Conservation (phyloP, 1,284 basidiomycete species). For the Trichosporon inkin region DNA sequence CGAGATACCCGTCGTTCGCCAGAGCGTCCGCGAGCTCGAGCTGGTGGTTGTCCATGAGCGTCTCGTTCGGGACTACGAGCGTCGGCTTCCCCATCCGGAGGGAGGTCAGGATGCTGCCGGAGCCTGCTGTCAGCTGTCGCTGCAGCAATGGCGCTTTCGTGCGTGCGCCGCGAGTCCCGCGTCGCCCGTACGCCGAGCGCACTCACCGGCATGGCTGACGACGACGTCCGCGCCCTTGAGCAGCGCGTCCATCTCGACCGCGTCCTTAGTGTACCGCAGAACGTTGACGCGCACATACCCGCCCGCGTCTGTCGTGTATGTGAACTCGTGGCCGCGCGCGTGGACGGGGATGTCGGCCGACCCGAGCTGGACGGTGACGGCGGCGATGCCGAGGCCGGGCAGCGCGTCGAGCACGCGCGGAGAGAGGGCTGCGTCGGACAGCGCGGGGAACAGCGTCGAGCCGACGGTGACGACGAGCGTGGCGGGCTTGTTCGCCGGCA, state of each 20-base stretch:
- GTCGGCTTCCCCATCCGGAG: conserved; percentile 66
- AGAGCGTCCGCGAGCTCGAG: conserved; percentile 76
- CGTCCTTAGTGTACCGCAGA: conserved; percentile 67
- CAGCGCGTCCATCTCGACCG: conserved; percentile 56
- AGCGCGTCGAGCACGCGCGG: conserved; percentile 59
- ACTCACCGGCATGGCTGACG: conserved; percentile 86
- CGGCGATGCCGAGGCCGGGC: conserved; percentile 56
- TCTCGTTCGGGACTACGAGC: conserved; percentile 83
- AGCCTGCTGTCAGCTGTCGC: conserved; percentile 59
- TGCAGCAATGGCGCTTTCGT: too few relatives aligned
- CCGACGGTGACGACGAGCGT: conserved; percentile 77
- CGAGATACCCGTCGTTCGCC: conserved; percentile 60
- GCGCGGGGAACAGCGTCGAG: conserved; percentile 74
- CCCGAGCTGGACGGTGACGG: conserved; percentile 71
- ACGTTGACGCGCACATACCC: conserved; percentile 60
- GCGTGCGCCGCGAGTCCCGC: too few relatives aligned
- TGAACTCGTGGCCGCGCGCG: conserved; percentile 17
- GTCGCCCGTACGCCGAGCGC: too few relatives aligned
- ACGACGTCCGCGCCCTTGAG: conserved; percentile 68
- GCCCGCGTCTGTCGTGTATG: conserved; percentile 42
- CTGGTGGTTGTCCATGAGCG: conserved; percentile 90
- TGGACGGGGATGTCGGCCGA: conserved; percentile 51
- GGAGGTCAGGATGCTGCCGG: conserved; percentile 89
- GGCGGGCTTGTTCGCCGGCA: neutral
- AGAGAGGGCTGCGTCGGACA: conserved; percentile 64